Conservation (phyloP, 352 stramenopile species). For the Phytophthora syringae region DNA sequence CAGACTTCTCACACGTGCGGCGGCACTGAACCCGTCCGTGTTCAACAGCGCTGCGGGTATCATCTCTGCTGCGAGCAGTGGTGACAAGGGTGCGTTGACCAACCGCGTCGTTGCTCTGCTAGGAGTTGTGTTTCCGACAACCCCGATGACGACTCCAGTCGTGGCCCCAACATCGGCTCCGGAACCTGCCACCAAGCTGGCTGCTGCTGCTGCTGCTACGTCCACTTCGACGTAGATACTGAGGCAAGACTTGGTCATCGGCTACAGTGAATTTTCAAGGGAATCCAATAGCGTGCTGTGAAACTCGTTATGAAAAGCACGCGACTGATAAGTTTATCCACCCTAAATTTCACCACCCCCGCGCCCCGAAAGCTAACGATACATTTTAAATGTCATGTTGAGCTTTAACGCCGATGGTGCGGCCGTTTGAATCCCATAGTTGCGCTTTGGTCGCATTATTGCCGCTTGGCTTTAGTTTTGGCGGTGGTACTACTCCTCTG, state of each 20-base stretch:
- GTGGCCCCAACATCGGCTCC: not conserved
- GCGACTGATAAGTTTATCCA: too few species aligned
- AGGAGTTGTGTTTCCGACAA: not conserved
- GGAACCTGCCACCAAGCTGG: not conserved
- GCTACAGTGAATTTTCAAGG: too few species aligned
- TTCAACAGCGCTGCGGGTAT: not conserved
- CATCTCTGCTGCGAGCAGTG: not conserved
- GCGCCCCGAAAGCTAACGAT: too few species aligned
- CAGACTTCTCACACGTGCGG: slow-evolving; percentile 3
- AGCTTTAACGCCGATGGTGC: slow-evolving; percentile 41
- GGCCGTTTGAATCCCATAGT: slow-evolving; percentile 67
- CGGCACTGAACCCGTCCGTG: slow-evolving; percentile 7
- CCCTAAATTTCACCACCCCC: too few species aligned
- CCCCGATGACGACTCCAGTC: not conserved
- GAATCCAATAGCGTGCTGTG: too few species aligned
- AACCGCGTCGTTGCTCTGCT: not conserved
- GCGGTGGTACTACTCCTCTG: not conserved
- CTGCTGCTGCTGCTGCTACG: not conserved
- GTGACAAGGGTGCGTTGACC: slow-evolving; percentile 1
- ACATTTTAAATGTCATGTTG: slow-evolving; percentile 10
- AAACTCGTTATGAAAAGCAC: too few species aligned
- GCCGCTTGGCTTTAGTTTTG: not conserved
- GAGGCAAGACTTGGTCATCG: too few species aligned
- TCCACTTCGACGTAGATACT: not conserved
- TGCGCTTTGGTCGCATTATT: slow-evolving; percentile 20